Evolutionary conservation across 2,329 filamentous ascomycete species (phyloP), one percentile per base, ranked within the genome.

Genomic region (Aspergillus floridensis): DNA sequence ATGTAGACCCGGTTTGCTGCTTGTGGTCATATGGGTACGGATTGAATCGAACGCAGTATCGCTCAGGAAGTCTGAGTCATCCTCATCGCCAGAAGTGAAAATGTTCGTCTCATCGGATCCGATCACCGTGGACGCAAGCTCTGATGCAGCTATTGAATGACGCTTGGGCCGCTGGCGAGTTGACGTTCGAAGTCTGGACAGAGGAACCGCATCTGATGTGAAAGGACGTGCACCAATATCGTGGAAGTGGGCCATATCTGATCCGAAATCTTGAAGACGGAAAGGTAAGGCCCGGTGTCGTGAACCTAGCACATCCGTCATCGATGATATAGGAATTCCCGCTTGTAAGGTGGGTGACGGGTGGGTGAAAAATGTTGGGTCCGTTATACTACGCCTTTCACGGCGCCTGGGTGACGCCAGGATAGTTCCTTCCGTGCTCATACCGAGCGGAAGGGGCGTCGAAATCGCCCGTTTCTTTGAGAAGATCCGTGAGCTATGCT

Each of bases 21-120:
- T 83, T 62, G 80, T 78, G 16, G 84, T 85, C 54, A 81, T 81
- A 65, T 83, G 79, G 10, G 85, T 88, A 59, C 83, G 84, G 59
- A 87, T 76, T 52, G 86, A 88, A 72, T 88, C 86, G 74, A 84
- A 88, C 16, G 82, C 79, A 24, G 82, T 86, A 63, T 88, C 86
- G 65, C 84, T 87, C 65, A 84, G 80, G 63, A 84, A 79, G 65
- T 87, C 86, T 51, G 81, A 81, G 61, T 86, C 86, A 65, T 86
- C 84, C 64, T 86, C 85, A 61, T 87, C 84, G 31, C 81, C 78
- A 22, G 83, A 86, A 46, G 81, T 81, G 63, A 85, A 78, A 31
- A 81, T 78, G 57, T 82, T 80, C 62, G 81, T 81, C 65, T 87
- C 86, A 67, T 88, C 86, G 29, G 86, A 88, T 19, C 83, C 85